Conservation (phyloP, 805 yeast species). For the Helenozyma rhizophorensis region DNA sequence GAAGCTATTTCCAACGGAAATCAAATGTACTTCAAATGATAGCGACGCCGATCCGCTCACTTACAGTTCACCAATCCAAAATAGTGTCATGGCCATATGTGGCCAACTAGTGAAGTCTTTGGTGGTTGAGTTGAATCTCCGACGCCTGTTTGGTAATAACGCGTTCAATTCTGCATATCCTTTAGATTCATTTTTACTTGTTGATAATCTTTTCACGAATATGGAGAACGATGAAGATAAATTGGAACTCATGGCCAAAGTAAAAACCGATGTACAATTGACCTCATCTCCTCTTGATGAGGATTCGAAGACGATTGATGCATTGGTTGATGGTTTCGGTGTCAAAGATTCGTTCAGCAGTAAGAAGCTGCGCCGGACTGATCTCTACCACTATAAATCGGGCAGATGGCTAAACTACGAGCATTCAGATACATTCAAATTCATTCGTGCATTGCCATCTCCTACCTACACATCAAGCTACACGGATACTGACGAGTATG, state of each 20-base stretch:
- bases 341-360: conserved; percentile 20
- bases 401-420: conserved; percentile 31
- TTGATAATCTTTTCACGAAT: conserved; percentile 15
- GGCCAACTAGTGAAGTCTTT: conserved; percentile 22
- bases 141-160: conserved; percentile 15
- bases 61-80: conserved; percentile 18
- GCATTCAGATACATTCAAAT: conserved; percentile 23
- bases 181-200: conserved; percentile 10
- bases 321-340: conserved; percentile 11
- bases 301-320: background rate
- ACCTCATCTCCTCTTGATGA: conserved; percentile 1
- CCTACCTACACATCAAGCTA: conserved; percentile 12
- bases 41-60: too few species aligned
- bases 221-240: conserved; percentile 15
- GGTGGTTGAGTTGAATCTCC: conserved; percentile 26
- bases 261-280: conserved; percentile 1
- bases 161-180: too few species aligned
- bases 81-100: conserved; percentile 20
- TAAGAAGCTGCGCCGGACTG: conserved; percentile 18
- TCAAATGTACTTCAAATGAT: too few species aligned
- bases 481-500: conserved; percentile 19
- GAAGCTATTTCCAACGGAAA: too few species aligned
- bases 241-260: conserved; percentile 15
- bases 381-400: conserved; percentile 25
- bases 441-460: conserved; percentile 13